These are phyloP conservation scores for Trichoderma sp. DNA, from an alignment of 2,329 filamentous ascomycete genomes.

Conservation along the genomic window DNA sequence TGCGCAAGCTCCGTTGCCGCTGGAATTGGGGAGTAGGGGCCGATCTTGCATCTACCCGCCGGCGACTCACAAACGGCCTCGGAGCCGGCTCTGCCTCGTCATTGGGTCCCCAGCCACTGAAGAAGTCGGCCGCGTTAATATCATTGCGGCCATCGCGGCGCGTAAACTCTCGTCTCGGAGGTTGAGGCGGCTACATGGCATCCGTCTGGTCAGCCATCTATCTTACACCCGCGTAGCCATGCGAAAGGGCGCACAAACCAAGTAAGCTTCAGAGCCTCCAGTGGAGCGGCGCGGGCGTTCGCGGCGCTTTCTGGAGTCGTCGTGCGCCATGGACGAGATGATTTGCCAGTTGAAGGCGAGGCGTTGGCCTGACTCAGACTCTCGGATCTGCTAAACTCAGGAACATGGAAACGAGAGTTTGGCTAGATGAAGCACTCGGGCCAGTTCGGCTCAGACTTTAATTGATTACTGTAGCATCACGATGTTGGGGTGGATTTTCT, in stretches of 20 bases:
- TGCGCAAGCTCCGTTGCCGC: background rate
- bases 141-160: background rate
- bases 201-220: background rate
- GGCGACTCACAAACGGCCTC: background rate
- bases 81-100: background rate
- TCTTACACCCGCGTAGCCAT: background rate
- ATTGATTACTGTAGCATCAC: background rate
- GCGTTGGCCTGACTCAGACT: background rate
- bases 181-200: background rate
- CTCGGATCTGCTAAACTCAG: background rate
- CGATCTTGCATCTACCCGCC: background rate
- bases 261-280: background rate
- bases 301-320: conserved; percentile 4
- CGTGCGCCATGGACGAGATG: conserved; percentile 1
- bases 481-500: background rate
- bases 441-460: background rate
- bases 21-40: background rate
- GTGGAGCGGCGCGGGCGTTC: conserved; percentile 8
- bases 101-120: background rate
- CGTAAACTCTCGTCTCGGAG: background rate
- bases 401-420: conserved; percentile 6
- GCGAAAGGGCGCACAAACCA: background rate
- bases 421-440: background rate
- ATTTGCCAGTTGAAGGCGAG: background rate
- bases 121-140: background rate